phyloP scores from a whole-genome alignment of 257 asterid genomes.

The Solanum bulbocastanum region DNA sequence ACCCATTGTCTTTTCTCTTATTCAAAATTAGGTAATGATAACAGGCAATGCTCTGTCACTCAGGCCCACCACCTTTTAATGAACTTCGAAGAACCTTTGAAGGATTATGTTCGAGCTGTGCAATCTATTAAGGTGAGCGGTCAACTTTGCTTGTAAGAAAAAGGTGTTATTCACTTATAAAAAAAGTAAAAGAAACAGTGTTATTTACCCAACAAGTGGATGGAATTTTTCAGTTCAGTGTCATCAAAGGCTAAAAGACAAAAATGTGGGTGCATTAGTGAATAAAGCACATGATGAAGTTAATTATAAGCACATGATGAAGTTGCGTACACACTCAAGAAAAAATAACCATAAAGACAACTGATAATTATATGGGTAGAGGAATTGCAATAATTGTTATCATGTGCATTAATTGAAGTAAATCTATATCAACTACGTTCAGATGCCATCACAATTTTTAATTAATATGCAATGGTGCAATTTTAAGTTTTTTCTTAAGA shows the following conservation, averaged over 20 bases:
- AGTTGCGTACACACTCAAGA: not conserved
- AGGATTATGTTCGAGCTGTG: constrained; percentile 93
- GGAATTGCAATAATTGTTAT: not conserved
- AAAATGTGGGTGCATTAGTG: not conserved
- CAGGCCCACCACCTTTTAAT: constrained; percentile 94
- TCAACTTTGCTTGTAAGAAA: not conserved
- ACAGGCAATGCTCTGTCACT: not conserved
- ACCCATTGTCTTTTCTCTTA: not conserved
- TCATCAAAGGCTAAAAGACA: not conserved
- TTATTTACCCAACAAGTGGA: not conserved
- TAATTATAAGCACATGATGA: not conserved
- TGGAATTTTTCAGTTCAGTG: not conserved
- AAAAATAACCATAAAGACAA: not conserved
- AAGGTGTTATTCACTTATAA: not conserved
- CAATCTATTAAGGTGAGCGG: constrained; percentile 84
- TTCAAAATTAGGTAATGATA: not conserved
- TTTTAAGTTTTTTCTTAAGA: not conserved
- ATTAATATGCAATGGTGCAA: not conserved
- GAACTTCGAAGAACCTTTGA: constrained; percentile 94
- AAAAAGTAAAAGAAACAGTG: not conserved
- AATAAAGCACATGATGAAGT: not conserved
- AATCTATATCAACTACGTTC: not conserved
- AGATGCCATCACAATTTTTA: not conserved
- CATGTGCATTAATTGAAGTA: not conserved
- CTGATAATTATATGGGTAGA: not conserved